A percentile compares a stretch with the other conserved stretches of the same genome.
phyloP scores from a whole-genome alignment of 2,329 filamentous ascomycete species.

The Colletotrichum sp. region DNA sequence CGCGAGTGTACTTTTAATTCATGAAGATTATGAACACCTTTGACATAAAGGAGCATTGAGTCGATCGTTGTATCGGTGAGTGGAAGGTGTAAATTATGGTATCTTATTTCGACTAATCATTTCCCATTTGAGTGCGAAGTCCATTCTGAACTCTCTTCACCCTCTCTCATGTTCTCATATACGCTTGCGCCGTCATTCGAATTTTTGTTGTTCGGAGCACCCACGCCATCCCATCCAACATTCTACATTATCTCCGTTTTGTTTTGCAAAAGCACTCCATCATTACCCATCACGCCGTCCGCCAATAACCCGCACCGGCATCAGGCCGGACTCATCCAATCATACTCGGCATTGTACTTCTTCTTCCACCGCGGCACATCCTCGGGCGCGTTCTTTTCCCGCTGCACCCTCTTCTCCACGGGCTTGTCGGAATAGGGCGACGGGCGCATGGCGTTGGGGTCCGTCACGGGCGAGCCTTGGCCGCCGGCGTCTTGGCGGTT shows the following conservation, averaged over 20 bases:
- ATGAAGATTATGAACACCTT: conserved; percentile 5
- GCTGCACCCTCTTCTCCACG: not conserved
- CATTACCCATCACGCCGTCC: not conserved
- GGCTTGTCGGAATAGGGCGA: not conserved
- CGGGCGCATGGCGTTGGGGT: not conserved
- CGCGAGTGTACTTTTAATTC: conserved; percentile 17
- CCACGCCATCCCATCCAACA: not conserved
- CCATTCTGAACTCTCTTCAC: not conserved
- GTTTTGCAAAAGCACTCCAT: not conserved
- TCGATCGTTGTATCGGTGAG: accelerated
- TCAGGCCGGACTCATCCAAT: not conserved
- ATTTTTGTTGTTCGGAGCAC: accelerated
- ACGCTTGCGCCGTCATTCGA: not conserved
- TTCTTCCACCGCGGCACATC: not conserved
- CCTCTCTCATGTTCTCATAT: not conserved
- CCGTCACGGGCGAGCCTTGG: not conserved
- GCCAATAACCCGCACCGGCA: not conserved
- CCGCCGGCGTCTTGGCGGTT: not conserved
- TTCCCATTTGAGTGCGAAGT: not conserved
- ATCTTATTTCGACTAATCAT: not conserved
- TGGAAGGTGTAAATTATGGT: not conserved
- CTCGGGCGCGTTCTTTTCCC: not conserved
- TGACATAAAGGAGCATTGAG: too few species aligned
- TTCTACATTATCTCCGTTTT: not conserved
- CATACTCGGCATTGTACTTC: not conserved